Conservation (phyloP, 139 green algal genomes). For the Tetradesmus lagerheimii region DNA sequence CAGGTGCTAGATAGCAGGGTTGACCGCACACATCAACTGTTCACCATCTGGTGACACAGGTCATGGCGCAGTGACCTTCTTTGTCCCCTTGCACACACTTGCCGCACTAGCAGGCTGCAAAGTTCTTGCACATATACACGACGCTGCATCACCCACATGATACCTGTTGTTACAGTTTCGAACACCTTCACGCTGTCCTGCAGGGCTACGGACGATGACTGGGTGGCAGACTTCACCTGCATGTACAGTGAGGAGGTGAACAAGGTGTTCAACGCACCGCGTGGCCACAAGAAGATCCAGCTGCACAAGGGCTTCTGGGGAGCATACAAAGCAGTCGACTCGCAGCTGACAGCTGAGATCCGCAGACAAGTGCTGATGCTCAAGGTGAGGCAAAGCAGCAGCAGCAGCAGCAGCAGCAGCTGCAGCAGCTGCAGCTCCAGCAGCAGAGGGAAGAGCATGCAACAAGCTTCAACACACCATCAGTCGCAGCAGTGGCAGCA, state of each 20-base stretch:
- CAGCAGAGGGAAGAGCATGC: too few relatives aligned
- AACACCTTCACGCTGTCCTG: too few relatives aligned
- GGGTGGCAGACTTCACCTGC: conserved; percentile 36
- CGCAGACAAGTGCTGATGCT: background rate
- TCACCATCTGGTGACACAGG: too few relatives aligned
- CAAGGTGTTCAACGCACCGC: conserved; percentile 4
- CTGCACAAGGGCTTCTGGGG: conserved; percentile 43
- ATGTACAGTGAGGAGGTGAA: conserved; percentile 28
- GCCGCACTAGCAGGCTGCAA: too few relatives aligned
- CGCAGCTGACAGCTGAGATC: conserved; percentile 18
- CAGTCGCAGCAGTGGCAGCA: background rate
- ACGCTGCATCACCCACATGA: too few relatives aligned
- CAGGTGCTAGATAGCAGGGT: too few relatives aligned
- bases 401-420: background rate
- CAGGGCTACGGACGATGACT: conserved; percentile 44
- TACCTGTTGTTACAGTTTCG: too few relatives aligned
- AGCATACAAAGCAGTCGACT: conserved; percentile 23
- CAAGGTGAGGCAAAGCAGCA: conserved; percentile 24
- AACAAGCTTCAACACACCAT: too few relatives aligned
- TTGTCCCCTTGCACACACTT: too few relatives aligned
- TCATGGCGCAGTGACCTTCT: too few relatives aligned
- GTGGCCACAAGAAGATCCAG: conserved; percentile 15
- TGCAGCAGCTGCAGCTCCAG: background rate
- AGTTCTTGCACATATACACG: too few relatives aligned
- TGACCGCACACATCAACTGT: too few relatives aligned